Percentiles rank a stretch among this genome's conserved stretches.
Conservation (phyloP, 768 basidiomycete genomes). For the Trametes maxima region DNA sequence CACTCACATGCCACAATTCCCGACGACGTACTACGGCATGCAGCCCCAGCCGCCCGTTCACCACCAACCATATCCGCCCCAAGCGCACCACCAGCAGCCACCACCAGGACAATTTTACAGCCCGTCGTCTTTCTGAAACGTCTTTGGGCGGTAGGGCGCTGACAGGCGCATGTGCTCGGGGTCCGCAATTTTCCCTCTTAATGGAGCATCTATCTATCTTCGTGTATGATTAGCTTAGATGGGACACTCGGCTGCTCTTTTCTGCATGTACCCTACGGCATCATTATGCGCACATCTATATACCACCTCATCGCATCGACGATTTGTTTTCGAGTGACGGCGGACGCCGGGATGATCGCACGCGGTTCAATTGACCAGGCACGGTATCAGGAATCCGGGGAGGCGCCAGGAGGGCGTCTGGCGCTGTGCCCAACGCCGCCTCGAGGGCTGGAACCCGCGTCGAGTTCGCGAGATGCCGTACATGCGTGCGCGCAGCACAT, state of each 20-base stretch:
- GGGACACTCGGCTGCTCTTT: background rate
- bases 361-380: too few relatives aligned
- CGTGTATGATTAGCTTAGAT: background rate
- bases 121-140: conserved; percentile 1
- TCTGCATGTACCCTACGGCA: background rate
- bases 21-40: conserved; percentile 4
- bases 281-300: background rate
- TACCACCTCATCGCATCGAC: background rate
- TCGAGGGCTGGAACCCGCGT: too few relatives aligned
- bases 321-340: too few relatives aligned
- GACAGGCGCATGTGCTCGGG: conserved; percentile 1
- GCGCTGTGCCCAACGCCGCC: too few relatives aligned
- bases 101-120: conserved; percentile 9
- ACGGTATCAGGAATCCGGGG: too few relatives aligned
- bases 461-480: too few relatives aligned
- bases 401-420: too few relatives aligned
- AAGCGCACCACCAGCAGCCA: background rate
- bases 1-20: background rate
- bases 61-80: background rate
- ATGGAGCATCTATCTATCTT: background rate
- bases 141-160: background rate
- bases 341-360: too few relatives aligned
- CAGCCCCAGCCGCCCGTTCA: background rate
- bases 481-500: too few relatives aligned
- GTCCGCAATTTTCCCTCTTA: background rate